Percentiles rank a stretch among this genome's conserved stretches.
Evolutionary conservation across 768 basidiomycete genomes (phyloP).

Genomic region (Stropharia rugosoannulata): DNA sequence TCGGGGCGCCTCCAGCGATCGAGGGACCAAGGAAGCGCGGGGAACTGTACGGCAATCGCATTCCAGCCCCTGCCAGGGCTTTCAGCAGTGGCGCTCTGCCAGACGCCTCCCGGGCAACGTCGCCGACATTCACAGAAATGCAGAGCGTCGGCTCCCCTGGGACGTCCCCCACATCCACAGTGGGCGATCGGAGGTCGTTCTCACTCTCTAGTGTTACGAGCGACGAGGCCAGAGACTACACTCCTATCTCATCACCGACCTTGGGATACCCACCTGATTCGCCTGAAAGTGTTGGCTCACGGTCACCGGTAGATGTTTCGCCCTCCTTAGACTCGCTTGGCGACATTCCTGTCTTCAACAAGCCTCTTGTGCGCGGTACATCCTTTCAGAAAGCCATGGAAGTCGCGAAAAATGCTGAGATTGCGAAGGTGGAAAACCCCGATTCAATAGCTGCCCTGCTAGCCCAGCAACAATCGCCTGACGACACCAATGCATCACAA

Average conservation of each 20-base stretch:
- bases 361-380: slow-evolving; percentile 25
- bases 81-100: slow-evolving; percentile 26
- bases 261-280: slow-evolving; percentile 28
- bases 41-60: slow-evolving; percentile 76
- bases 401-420: slow-evolving; percentile 37
- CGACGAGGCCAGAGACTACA: slow-evolving; percentile 21
- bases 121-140: slow-evolving; percentile 17
- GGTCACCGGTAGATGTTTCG: slow-evolving; percentile 15
- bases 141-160: slow-evolving; percentile 8
- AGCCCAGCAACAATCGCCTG: neutral
- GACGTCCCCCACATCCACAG: slow-evolving; percentile 10
- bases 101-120: slow-evolving; percentile 22
- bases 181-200: slow-evolving; percentile 26
- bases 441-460: slow-evolving; percentile 14
- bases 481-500: neutral
- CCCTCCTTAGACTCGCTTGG: slow-evolving; percentile 9
- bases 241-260: slow-evolving; percentile 28
- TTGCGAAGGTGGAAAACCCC: slow-evolving; percentile 20
- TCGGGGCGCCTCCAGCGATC: slow-evolving; percentile 61
- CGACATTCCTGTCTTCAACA: slow-evolving; percentile 17
- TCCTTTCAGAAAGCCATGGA: slow-evolving; percentile 41
- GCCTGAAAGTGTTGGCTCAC: slow-evolving; percentile 12
- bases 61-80: slow-evolving; percentile 41
- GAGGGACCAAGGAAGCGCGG: slow-evolving; percentile 50
- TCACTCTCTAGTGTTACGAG: slow-evolving; percentile 28